Evolutionary conservation across 2,329 filamentous ascomycete genomes (phyloP).

Genomic region (Aspergillus sp.): DNA sequence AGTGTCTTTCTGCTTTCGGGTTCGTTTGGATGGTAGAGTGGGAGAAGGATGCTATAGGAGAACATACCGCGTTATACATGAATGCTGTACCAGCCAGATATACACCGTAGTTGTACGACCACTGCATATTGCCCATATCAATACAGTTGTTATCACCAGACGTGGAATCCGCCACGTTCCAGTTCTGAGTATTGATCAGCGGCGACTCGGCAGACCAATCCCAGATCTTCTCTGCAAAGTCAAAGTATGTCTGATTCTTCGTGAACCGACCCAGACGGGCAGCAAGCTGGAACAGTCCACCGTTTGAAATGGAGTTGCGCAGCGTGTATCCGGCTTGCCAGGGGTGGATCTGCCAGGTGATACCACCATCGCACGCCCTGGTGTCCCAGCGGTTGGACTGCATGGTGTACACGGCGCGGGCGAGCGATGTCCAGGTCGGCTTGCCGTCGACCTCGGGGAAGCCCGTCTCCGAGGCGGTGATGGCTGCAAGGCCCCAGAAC

Average conservation of each 20-base stretch:
- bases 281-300: slow-evolving; percentile 58
- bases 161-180: slow-evolving; percentile 20
- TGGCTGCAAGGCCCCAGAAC: slow-evolving; percentile 79
- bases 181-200: slow-evolving; percentile 51
- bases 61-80: slow-evolving; percentile 54
- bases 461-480: slow-evolving; percentile 74
- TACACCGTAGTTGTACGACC: slow-evolving; percentile 60
- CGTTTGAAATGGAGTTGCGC: slow-evolving; percentile 60
- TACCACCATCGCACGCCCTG: slow-evolving; percentile 68
- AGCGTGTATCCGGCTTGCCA: slow-evolving; percentile 69
- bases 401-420: slow-evolving; percentile 76
- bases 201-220: slow-evolving; percentile 57
- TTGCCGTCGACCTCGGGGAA: slow-evolving; percentile 70
- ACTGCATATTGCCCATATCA: slow-evolving; percentile 55
- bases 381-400: slow-evolving; percentile 72
- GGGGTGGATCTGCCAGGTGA: slow-evolving; percentile 81
- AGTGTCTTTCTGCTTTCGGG: neutral
- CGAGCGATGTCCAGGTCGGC: slow-evolving; percentile 74
- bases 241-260: slow-evolving; percentile 72
- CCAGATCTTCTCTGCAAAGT: slow-evolving; percentile 71
- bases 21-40: neutral
- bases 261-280: slow-evolving; percentile 78
- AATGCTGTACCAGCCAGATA: slow-evolving; percentile 57
- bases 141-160: slow-evolving; percentile 42
- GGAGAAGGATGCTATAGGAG: slow-evolving; percentile 15